phyloP scores from a whole-genome alignment of 192 early-diverging fungal species.

The Geranomyces variabilis region DNA sequence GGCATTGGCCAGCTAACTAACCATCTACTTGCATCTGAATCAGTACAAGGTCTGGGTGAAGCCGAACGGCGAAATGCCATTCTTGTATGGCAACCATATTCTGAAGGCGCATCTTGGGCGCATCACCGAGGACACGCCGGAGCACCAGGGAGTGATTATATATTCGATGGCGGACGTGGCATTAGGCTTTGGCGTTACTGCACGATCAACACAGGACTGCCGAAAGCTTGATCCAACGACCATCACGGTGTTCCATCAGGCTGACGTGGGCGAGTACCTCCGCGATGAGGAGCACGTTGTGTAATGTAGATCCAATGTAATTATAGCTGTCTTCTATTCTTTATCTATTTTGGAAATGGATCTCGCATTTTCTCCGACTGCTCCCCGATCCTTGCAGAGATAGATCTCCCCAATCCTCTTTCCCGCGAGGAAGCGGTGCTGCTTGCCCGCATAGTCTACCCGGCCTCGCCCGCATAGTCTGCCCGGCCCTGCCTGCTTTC shows the following conservation, averaged over 20 bases:
- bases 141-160: slow-evolving; percentile 96
- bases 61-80: slow-evolving; percentile 98
- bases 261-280: slow-evolving; percentile 95
- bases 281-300: slow-evolving; percentile 55
- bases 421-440: too few species aligned
- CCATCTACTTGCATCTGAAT: neutral
- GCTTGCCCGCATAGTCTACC: too few species aligned
- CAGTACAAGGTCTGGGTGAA: slow-evolving; percentile 99
- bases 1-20: slow-evolving; percentile 1
- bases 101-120: slow-evolving; percentile 96
- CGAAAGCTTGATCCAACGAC: slow-evolving; percentile 93
- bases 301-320: too few species aligned
- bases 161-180: slow-evolving; percentile 91
- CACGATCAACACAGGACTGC: slow-evolving; percentile 87
- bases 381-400: too few species aligned
- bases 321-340: too few species aligned
- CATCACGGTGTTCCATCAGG: slow-evolving; percentile 94
- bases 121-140: slow-evolving; percentile 97
- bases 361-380: too few species aligned
- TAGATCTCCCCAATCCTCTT: too few species aligned
- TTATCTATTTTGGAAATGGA: too few species aligned
- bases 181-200: slow-evolving; percentile 93
- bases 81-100: slow-evolving; percentile 97
- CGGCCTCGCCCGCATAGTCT: too few species aligned
- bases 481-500: too few species aligned